phyloP scores from a whole-genome alignment of 2,329 filamentous ascomycete genomes.

The Stagonosporopsis cucurbitacearum region DNA sequence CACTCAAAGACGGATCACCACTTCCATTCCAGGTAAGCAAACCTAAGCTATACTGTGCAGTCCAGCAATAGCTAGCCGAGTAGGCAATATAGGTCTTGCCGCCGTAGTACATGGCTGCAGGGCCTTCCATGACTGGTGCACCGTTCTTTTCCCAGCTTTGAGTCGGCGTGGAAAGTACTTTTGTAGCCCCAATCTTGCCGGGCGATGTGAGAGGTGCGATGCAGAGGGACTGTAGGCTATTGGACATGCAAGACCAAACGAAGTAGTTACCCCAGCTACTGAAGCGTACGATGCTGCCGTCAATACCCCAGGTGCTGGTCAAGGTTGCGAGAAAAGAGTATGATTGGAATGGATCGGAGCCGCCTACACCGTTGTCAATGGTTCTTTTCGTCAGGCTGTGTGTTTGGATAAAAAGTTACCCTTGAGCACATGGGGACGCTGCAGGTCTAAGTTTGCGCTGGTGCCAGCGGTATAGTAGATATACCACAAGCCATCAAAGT shows the following conservation, averaged over 20 bases:
- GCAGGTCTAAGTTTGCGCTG: constrained; percentile 55
- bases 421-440: constrained; percentile 60
- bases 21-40: constrained; percentile 60
- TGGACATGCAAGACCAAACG: constrained; percentile 61
- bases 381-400: no score
- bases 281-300: constrained; percentile 61
- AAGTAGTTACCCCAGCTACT: constrained; percentile 58
- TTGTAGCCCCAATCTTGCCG: constrained; percentile 54
- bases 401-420: constrained; percentile 42
- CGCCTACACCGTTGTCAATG: constrained; percentile 48
- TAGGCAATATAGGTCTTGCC: constrained; percentile 62
- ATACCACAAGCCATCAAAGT: constrained; percentile 58
- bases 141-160: constrained; percentile 59
- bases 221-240: constrained; percentile 52
- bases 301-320: constrained; percentile 55
- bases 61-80: constrained; percentile 65
- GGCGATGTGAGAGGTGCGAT: constrained; percentile 52
- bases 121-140: constrained; percentile 62
- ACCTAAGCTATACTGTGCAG: constrained; percentile 60
- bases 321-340: constrained; percentile 60
- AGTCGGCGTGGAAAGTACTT: constrained; percentile 60
- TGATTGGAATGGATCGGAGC: constrained; percentile 58
- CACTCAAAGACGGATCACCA: constrained; percentile 53
- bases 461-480: constrained; percentile 64
- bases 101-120: constrained; percentile 60